These are phyloP conservation scores for Fusarium denticulatum DNA, from an alignment of 2,329 filamentous ascomycete genomes.

Conservation along the genomic window DNA sequence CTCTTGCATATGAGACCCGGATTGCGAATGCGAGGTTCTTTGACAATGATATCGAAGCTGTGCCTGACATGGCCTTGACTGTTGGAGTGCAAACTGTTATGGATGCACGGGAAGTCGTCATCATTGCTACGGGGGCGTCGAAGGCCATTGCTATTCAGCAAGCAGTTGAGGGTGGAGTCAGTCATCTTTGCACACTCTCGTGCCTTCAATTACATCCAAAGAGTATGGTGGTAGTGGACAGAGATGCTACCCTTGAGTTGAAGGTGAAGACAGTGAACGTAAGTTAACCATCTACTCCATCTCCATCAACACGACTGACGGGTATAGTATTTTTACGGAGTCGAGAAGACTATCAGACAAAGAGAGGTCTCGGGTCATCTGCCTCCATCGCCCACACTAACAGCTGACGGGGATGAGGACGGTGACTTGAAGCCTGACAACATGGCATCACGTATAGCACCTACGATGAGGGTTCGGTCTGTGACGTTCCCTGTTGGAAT, in stretches of 20 bases:
- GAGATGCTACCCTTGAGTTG: constrained; percentile 11
- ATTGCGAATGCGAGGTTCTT: constrained; percentile 9
- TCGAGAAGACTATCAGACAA: constrained; percentile 5
- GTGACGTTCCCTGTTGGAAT: constrained; percentile 1
- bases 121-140: neutral
- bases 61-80: constrained; percentile 6
- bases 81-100: constrained; percentile 13
- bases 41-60: neutral
- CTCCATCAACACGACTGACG: neutral
- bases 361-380: neutral
- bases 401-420: neutral
- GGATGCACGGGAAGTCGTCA: constrained; percentile 18
- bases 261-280: constrained; percentile 11
- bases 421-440: constrained; percentile 16
- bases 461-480: neutral
- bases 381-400: neutral
- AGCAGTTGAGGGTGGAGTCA: constrained; percentile 4
- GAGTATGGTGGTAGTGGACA: constrained; percentile 6
- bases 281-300: fast-evolving
- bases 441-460: constrained; percentile 11
- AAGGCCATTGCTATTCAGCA: constrained; percentile 3
- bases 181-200: constrained; percentile 8
- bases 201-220: constrained; percentile 4
- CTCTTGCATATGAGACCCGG: constrained; percentile 6
- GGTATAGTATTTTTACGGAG: neutral